Evolutionary conservation across 108 stramenopile species (phyloP).

Genomic region (Fistulifera pelliculosa): DNA sequence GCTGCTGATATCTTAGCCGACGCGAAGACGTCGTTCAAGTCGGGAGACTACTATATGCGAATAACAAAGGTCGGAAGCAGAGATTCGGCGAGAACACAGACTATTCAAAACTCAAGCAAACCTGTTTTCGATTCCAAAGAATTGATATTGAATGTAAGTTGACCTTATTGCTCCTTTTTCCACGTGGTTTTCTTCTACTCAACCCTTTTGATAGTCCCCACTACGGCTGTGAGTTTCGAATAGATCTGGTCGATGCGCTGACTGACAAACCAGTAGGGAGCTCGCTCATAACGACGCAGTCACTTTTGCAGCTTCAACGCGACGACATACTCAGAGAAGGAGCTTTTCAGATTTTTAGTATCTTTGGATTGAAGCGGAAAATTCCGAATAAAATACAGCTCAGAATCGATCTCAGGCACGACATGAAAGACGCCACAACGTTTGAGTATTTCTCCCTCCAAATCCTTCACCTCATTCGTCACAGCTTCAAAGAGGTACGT

Average conservation of each 20-base stretch:
- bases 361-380: constrained; percentile 6
- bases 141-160: constrained; percentile 45
- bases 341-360: constrained; percentile 32
- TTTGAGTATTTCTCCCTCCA: too few species aligned
- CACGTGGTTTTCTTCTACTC: neutral
- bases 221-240: constrained; percentile 67
- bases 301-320: constrained; percentile 66
- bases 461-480: constrained; percentile 11
- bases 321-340: constrained; percentile 28
- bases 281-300: constrained; percentile 54
- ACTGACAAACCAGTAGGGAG: constrained; percentile 63
- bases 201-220: constrained; percentile 16
- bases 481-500: constrained; percentile 47
- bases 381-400: constrained; percentile 38
- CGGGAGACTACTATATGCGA: constrained; percentile 78
- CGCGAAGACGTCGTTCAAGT: constrained; percentile 20
- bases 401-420: constrained; percentile 50
- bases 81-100: constrained; percentile 45
- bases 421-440: constrained; percentile 9
- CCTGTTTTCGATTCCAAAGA: constrained; percentile 59
- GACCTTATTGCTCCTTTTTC: neutral
- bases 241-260: constrained; percentile 70
- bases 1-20: constrained; percentile 21
- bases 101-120: constrained; percentile 51
- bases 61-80: constrained; percentile 44